phyloP scores from a whole-genome alignment of 2,329 filamentous ascomycete genomes.

The Aspergillus chevalieri region DNA sequence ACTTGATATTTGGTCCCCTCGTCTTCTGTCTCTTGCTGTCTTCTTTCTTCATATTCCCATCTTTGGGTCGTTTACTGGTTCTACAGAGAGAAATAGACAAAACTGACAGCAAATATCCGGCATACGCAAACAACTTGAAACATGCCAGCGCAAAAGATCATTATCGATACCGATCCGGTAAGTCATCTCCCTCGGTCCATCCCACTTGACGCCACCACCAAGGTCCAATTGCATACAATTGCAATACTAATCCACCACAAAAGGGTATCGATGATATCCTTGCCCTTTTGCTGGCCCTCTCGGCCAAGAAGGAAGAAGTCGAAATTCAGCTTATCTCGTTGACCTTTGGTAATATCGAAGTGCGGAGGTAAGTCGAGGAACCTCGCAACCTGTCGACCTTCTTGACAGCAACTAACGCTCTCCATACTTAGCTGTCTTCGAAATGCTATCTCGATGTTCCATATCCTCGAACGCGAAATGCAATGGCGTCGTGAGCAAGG shows the following conservation, averaged over 20 bases:
- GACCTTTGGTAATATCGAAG: conserved; percentile 88
- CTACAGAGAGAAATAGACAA: no score
- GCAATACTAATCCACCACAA: background rate
- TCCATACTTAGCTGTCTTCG: conserved; percentile 61
- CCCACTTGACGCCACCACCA: background rate
- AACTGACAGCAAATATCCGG: no score
- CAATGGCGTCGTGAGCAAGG: conserved; percentile 70
- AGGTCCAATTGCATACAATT: no score
- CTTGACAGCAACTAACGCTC: background rate
- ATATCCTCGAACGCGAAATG: conserved; percentile 83
- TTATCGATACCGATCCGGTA: conserved; percentile 95
- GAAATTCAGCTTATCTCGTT: conserved; percentile 80
- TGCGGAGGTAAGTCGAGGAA: conserved; percentile 58
- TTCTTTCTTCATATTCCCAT: no score
- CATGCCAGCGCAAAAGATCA: conserved; percentile 70
- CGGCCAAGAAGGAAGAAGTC: conserved; percentile 73
- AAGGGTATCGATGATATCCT: conserved; percentile 83
- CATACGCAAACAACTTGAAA: background rate
- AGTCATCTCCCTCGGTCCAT: conserved; percentile 7
- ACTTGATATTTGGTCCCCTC: conserved; percentile 1
- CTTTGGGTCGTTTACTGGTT: no score
- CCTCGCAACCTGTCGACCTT: background rate
- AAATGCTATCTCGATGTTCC: conserved; percentile 85
- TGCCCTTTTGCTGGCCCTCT: conserved; percentile 79
- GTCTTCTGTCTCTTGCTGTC: no score